phyloP scores from a whole-genome alignment of 352 stramenopile genomes.

The Globisporangium rhizosaccharum region DNA sequence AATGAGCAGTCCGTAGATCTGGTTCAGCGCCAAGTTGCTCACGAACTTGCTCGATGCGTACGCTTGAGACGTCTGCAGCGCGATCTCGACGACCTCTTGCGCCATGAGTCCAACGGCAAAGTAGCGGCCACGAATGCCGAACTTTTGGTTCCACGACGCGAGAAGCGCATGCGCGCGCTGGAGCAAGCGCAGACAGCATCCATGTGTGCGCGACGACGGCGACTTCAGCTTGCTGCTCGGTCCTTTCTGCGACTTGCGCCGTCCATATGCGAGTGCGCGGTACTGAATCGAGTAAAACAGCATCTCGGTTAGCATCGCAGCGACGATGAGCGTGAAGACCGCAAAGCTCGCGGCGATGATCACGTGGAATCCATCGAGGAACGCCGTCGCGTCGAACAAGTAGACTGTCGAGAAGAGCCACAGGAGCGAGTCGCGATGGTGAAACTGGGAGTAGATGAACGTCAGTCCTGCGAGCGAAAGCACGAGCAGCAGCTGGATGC shows the following conservation, averaged over 20 bases:
- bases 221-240: neutral
- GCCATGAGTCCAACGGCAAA: conserved; percentile 6
- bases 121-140: conserved; percentile 10
- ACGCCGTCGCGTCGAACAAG: conserved; percentile 2
- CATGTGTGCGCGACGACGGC: neutral
- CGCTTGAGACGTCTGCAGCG: conserved; percentile 6
- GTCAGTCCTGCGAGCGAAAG: neutral
- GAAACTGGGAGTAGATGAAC: conserved; percentile 4
- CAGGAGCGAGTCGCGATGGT: conserved; percentile 2
- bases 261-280: conserved; percentile 2
- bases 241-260: neutral
- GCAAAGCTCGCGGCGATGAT: conserved; percentile 1
- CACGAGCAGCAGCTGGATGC: conserved; percentile 7
- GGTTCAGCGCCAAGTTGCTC: conserved; percentile 12
- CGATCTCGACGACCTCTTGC: conserved; percentile 7
- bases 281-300: conserved; percentile 8
- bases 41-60: conserved; percentile 11
- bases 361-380: neutral
- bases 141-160: conserved; percentile 1
- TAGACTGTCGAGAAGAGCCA: conserved; percentile 9
- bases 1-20: conserved; percentile 8
- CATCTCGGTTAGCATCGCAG: neutral
- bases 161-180: neutral
- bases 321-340: conserved; percentile 3
- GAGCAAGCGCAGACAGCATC: neutral